These are phyloP conservation scores for Solanum habrochaites DNA, from an alignment of 257 asterid species.

Conservation along the genomic window DNA sequence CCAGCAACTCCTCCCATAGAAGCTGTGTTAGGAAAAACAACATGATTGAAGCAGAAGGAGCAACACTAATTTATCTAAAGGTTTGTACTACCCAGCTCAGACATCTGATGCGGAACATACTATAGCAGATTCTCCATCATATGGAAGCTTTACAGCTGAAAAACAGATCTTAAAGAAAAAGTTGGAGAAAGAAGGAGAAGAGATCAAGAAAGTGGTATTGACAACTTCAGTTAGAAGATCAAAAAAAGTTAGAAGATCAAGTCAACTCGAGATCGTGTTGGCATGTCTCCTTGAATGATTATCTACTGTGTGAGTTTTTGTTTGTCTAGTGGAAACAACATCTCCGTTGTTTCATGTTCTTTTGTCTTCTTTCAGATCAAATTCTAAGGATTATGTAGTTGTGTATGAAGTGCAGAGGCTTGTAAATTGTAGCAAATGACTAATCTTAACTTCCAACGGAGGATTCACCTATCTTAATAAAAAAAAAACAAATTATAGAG, in stretches of 20 bases:
- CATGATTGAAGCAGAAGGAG: conserved; percentile 11
- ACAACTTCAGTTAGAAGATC: conserved; percentile 68
- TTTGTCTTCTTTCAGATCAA: background rate
- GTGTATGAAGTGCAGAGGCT: background rate
- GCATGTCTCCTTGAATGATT: conserved; percentile 31
- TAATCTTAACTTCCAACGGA: background rate
- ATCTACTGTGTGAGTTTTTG: background rate
- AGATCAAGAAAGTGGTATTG: conserved; percentile 2
- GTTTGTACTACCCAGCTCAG: background rate
- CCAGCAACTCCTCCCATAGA: conserved; percentile 2
- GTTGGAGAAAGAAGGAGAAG: conserved; percentile 35
- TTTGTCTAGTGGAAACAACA: background rate
- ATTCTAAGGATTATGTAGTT: background rate
- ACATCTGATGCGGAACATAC: background rate
- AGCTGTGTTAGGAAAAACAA: background rate
- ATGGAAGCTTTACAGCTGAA: conserved; percentile 33
- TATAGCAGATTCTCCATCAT: conserved; percentile 14
- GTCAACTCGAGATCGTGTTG: conserved; percentile 36
- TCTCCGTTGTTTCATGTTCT: background rate
- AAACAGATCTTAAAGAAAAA: conserved; percentile 25
- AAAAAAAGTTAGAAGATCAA: conserved; percentile 45
- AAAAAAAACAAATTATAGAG: background rate
- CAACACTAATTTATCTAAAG: conserved; percentile 3
- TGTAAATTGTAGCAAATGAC: background rate
- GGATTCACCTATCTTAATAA: background rate